Percentiles rank a stretch among this genome's conserved stretches.
Conservation (phyloP, 2,329 filamentous ascomycete species). For the Aspergillus hortae region DNA sequence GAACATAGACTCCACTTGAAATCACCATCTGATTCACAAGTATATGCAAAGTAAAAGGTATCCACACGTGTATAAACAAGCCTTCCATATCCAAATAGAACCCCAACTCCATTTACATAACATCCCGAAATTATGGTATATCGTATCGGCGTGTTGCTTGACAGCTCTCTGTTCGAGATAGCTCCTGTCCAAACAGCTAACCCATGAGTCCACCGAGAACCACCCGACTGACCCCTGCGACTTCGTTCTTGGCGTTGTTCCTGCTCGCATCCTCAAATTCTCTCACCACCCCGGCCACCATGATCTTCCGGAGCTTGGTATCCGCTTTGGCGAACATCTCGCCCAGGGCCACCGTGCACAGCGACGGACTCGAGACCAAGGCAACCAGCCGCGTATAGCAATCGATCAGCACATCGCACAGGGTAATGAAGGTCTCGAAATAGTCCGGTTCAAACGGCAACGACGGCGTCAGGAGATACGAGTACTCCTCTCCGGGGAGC, state of each 20-base stretch:
- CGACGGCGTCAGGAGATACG: conserved; percentile 81
- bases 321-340: conserved; percentile 92
- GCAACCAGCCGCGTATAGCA: conserved; percentile 76
- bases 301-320: conserved; percentile 77
- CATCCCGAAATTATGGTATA: neutral
- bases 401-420: conserved; percentile 94
- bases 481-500: conserved; percentile 80
- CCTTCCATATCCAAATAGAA: too few species aligned
- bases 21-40: too few species aligned
- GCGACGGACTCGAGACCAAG: conserved; percentile 70
- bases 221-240: conserved; percentile 81
- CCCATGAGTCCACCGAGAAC: conserved; percentile 81
- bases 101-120: too few species aligned
- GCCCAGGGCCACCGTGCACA: conserved; percentile 66
- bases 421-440: conserved; percentile 89
- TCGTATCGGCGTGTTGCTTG: neutral
- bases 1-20: neutral
- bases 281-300: conserved; percentile 79
- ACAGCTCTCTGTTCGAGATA: neutral
- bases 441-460: conserved; percentile 97
- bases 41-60: too few species aligned
- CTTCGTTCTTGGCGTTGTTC: conserved; percentile 70
- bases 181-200: conserved; percentile 7
- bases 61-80: too few species aligned
- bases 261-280: conserved; percentile 91